A percentile compares a stretch with the other conserved stretches of the same genome.
These are phyloP conservation scores for Saccharomyces hybrid DNA, from an alignment of 1,139 yeast species.

Conservation along the genomic window DNA sequence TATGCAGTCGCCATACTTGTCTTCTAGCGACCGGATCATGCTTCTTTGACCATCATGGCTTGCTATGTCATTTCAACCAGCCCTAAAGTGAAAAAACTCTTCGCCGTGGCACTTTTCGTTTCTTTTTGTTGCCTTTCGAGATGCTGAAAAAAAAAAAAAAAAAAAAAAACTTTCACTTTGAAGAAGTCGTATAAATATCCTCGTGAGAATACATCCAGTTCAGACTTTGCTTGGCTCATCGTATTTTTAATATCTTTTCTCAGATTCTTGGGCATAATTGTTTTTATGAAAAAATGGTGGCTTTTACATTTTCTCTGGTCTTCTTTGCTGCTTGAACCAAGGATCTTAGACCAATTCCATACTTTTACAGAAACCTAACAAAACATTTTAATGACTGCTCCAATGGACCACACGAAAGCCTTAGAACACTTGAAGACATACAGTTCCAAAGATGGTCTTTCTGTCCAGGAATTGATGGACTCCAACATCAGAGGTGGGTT, in stretches of 20 bases:
- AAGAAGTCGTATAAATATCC: neutral
- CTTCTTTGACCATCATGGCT: no score
- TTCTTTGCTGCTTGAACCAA: neutral
- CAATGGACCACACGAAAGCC: slow-evolving; percentile 56
- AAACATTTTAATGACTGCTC: slow-evolving; percentile 8
- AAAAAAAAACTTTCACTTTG: neutral
- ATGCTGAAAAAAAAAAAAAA: neutral
- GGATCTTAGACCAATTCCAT: slow-evolving; percentile 9
- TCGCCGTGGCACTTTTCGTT: neutral
- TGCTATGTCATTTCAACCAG: neutral
- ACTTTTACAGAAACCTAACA: slow-evolving; percentile 1
- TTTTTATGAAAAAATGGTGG: slow-evolving; percentile 11
- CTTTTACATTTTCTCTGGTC: slow-evolving; percentile 8
- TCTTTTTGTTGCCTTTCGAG: neutral
- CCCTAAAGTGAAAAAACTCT: neutral
- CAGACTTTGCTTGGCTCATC: neutral
- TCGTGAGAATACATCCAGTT: neutral
- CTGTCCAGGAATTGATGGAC: slow-evolving; percentile 80
- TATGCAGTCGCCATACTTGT: neutral
- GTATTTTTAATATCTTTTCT: neutral
- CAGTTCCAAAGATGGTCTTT: slow-evolving; percentile 74
- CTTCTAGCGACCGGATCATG: no score
- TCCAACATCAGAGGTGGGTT: slow-evolving; percentile 88
- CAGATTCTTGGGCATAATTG: slow-evolving; percentile 14
- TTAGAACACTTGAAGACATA: slow-evolving; percentile 58